Base-by-base conservation (phyloP, 345 rosid species). In the Odontarrhena argentea region DNA sequence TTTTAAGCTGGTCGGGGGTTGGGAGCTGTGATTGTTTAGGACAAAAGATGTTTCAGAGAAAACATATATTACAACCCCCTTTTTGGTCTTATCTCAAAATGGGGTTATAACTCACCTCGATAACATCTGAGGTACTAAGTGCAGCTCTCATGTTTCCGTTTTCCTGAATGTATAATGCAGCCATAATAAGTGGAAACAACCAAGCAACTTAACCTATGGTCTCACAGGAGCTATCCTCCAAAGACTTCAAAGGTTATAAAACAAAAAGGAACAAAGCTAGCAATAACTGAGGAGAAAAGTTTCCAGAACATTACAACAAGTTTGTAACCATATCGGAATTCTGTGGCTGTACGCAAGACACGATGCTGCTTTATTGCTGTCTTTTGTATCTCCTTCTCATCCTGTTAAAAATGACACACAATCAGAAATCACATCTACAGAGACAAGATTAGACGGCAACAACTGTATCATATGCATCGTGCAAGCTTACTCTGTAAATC, bases 291-390 rank as follows among this genome's bases (percentile, higher is more conserved):
- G 18, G 38, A 40, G 11, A 35, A 26, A 42, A 50, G 67, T 32
- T 71, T 68, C 9, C 13, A 41, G 59, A 61, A 66, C 76, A 76
- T 85, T 90, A 90, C 97, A 69, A 93, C 92, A 68, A 90, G 90
- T 79, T 90, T 93, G 89, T 93, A 90, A 75, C 98, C 98, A 68
- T 86, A 90, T 90, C 89, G 84, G 83, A 93, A 93, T 54, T 90
- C 91, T 2, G 87, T 78, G 15, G 97, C 85, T 1, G 83, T 55
- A 38, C 81, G 86, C 73, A 93, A 70, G 9, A 78, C 83, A 40
- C 94, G 96, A 70, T 77, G 75, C 76, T 90, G 97, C 77, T 80
- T 88, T 41, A 85, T 65, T 37, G 97, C 98, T 5, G 94, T 86
- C 84, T 85, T 88, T 64, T 88, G 92, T 69, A 88, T 90, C 76